Evolutionary conservation across 176 grass and related monocot species (phyloP), one percentile per base, ranked within the genome.

Genomic region (Stipa capillata): DNA sequence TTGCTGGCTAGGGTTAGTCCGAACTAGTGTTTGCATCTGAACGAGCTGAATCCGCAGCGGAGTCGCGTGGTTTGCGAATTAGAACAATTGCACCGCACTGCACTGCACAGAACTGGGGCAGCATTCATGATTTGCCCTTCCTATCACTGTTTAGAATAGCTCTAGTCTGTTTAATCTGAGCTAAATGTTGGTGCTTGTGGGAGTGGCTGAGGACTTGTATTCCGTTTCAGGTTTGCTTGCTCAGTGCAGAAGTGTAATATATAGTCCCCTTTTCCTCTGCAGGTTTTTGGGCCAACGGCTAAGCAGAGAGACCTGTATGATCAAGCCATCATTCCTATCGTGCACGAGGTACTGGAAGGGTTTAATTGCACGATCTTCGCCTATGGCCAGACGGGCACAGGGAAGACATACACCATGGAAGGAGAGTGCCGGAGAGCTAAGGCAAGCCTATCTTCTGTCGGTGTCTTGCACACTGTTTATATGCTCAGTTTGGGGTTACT

Each of bases 291-390:
- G 10, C 97, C 97, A 1, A 82, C 84, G 21, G 79, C 97, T 25
- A 93, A 85, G 84, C 97, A 99, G 48, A 81, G 37, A 63, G 97
- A 96, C 69, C 29, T 99, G 52, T 99, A 96, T 72, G 92, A 94
- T 37, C 92, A 99, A 75, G 97, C 97, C 4, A 91, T 99, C 16
- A 89, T 96, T 40, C 97, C 97, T 15, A 99, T 99, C 72, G 97
- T 99, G 17, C 93, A 99, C 53, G 97, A 99, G 80, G 97, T 99
- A 32, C 47, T 99, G 27, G 97, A 99, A 39, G 97, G 97, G 35
- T 99, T 99, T 42, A 99, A 99, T 5, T 99, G 97, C 63, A 99
- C 97, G 42, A 99, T 99, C 40, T 99, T 99, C 13, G 97, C 97
- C 0, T 99, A 99, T 79, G 97, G 97, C 1, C 97, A 99, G 84